Conservation (phyloP, 306 rosid genomes). For the Cicer cuneatum region DNA sequence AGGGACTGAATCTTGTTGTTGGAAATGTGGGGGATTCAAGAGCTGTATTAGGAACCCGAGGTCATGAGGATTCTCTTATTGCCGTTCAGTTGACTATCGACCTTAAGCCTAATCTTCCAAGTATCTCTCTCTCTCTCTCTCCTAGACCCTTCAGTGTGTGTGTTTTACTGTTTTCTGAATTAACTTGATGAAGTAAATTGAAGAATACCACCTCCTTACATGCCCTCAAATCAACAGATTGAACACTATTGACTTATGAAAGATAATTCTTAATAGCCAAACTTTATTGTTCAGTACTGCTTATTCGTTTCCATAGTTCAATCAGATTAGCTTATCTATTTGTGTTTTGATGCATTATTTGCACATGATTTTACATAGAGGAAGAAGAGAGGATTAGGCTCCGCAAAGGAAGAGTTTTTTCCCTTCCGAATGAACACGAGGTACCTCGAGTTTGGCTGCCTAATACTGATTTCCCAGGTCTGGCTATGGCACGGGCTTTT, state of each 20-base stretch:
- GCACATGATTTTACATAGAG: conserved; percentile 52
- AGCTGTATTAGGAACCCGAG: conserved; percentile 86
- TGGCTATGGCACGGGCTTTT: conserved; percentile 96
- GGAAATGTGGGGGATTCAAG: conserved; percentile 70
- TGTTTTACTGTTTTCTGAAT: conserved; percentile 12
- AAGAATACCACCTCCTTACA: conserved; percentile 16
- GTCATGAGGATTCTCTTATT: conserved; percentile 56
- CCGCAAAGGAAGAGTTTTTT: conserved; percentile 83
- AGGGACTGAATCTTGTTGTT: conserved; percentile 82
- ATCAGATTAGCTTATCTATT: background rate
- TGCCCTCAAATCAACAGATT: conserved; percentile 12
- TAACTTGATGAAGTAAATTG: conserved; percentile 30
- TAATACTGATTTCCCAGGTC: conserved; percentile 82
- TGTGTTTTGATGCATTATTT: conserved; percentile 31
- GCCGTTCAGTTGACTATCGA: conserved; percentile 92
- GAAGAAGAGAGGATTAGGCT: conserved; percentile 80
- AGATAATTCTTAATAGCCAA: conserved; percentile 1
- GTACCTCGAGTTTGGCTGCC: conserved; percentile 93
- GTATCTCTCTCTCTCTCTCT: conserved; percentile 47
- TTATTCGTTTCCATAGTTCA: conserved; percentile 21
- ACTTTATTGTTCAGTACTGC: conserved; percentile 2
- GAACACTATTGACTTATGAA: conserved; percentile 1
- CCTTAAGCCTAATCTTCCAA: conserved; percentile 92
- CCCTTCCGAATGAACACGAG: conserved; percentile 78
- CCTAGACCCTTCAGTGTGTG: background rate